Percentiles rank a stretch among this genome's conserved stretches.
These are phyloP conservation scores for Dillenia turbinata DNA, from an alignment of 164 flowering plant genomes.

Conservation along the genomic window DNA sequence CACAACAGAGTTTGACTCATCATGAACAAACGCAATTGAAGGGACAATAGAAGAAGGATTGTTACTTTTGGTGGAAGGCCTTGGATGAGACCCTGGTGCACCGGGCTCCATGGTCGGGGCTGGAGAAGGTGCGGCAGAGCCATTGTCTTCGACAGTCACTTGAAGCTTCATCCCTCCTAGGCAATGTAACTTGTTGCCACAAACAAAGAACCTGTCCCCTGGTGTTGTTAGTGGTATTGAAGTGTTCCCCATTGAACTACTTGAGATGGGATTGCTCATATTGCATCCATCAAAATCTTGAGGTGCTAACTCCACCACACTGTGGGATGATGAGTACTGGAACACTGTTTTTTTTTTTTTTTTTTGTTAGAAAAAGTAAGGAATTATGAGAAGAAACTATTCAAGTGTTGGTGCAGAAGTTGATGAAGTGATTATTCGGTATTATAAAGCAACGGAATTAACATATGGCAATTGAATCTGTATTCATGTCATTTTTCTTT, in stretches of 20 bases:
- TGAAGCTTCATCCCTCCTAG: slow-evolving; percentile 64
- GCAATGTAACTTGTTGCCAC: slow-evolving; percentile 49
- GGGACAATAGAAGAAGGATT: slow-evolving; percentile 17
- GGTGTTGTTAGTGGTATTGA: slow-evolving; percentile 33
- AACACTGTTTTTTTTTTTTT: slow-evolving; percentile 38
- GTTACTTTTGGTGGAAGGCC: slow-evolving; percentile 34
- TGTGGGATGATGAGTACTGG: slow-evolving; percentile 56
- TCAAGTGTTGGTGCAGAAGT: no score
- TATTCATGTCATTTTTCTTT: no score
- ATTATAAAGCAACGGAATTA: no score
- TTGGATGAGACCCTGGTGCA: slow-evolving; percentile 9
- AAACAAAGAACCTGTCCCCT: slow-evolving; percentile 37
- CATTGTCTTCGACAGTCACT: slow-evolving; percentile 25
- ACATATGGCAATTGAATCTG: no score
- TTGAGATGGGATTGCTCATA: slow-evolving; percentile 22
- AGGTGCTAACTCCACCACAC: slow-evolving; percentile 35
- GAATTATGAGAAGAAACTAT: no score
- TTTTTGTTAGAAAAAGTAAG: no score
- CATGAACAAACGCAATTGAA: slow-evolving; percentile 17
- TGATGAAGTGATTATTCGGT: no score
- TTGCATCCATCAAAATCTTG: slow-evolving; percentile 38
- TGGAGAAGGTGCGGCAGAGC: slow-evolving; percentile 24
- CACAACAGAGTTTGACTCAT: slow-evolving; percentile 9
- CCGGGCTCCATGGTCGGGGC: slow-evolving; percentile 4
- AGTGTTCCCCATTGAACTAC: slow-evolving; percentile 43